Percentiles rank a stretch among this genome's conserved stretches.
phyloP scores from a whole-genome alignment of 208 protist genomes.

The Phytomonas sp. region DNA sequence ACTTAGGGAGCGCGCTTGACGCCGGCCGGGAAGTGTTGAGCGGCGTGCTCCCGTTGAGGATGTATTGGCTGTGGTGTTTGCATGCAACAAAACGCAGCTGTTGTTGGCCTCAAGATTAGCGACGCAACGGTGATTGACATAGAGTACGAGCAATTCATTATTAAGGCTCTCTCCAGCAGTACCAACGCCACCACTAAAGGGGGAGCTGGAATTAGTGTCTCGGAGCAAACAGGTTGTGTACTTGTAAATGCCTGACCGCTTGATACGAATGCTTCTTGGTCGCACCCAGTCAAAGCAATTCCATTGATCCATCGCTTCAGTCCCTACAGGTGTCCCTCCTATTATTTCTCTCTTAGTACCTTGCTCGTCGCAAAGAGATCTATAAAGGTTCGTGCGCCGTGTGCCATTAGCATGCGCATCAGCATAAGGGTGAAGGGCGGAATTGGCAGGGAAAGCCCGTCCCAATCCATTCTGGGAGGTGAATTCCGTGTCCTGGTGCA shows the following conservation, averaged over 20 bases:
- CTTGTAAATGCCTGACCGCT: slow-evolving; percentile 30
- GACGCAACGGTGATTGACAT: neutral
- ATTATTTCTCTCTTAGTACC: neutral
- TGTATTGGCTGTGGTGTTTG: neutral
- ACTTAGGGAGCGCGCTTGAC: neutral
- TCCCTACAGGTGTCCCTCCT: neutral
- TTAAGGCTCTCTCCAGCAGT: neutral
- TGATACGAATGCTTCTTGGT: slow-evolving; percentile 14
- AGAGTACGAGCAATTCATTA: neutral
- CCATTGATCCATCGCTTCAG: slow-evolving; percentile 12
- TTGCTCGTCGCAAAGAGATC: neutral
- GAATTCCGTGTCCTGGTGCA: neutral
- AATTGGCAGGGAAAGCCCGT: neutral
- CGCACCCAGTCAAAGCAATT: slow-evolving; percentile 21
- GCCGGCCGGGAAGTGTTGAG: neutral
- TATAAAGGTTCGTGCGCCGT: neutral
- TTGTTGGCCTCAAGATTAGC: neutral
- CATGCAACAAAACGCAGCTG: neutral
- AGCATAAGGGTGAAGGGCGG: neutral
- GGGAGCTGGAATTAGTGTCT: neutral
- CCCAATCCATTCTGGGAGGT: neutral
- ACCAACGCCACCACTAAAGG: neutral
- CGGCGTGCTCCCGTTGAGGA: neutral
- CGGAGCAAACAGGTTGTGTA: neutral
- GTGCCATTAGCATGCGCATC: neutral